A percentile compares a stretch with the other conserved stretches of the same genome.
These are phyloP conservation scores for Arxiozyma telluris DNA, from an alignment of 1,139 yeast species.

Conservation along the genomic window DNA sequence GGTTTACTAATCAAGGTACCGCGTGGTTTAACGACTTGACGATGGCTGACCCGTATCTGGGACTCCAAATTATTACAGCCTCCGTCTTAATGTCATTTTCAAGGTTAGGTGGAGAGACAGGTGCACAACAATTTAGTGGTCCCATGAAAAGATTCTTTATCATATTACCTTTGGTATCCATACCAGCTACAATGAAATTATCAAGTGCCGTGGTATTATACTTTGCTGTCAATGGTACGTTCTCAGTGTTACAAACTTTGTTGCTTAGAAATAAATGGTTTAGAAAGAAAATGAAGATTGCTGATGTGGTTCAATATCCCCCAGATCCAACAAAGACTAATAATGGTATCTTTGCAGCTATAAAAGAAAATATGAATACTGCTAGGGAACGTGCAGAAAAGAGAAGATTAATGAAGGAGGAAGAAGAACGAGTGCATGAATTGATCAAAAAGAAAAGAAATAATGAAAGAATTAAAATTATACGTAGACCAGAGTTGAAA, in stretches of 20 bases:
- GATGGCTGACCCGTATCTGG: slow-evolving; percentile 84
- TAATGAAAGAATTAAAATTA: slow-evolving; percentile 31
- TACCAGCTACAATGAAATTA: slow-evolving; percentile 76
- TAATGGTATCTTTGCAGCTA: slow-evolving; percentile 41
- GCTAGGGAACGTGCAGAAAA: slow-evolving; percentile 46
- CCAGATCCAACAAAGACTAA: slow-evolving; percentile 36
- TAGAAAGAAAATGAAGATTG: slow-evolving; percentile 53
- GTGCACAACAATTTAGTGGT: slow-evolving; percentile 63
- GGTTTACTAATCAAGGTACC: slow-evolving; percentile 66
- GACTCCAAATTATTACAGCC: slow-evolving; percentile 82
- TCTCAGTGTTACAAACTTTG: slow-evolving; percentile 64
- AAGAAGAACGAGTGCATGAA: slow-evolving; percentile 28
- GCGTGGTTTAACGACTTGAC: slow-evolving; percentile 78
- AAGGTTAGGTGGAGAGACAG: slow-evolving; percentile 87
- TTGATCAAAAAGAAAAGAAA: slow-evolving; percentile 28
- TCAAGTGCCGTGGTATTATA: slow-evolving; percentile 80
- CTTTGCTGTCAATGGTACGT: slow-evolving; percentile 71
- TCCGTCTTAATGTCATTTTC: slow-evolving; percentile 64
- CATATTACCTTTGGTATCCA: slow-evolving; percentile 67
- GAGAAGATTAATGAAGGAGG: slow-evolving; percentile 30
- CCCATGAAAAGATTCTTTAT: slow-evolving; percentile 65
- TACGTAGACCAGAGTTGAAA: slow-evolving; percentile 27
- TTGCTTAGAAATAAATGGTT: slow-evolving; percentile 51
- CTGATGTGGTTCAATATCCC: slow-evolving; percentile 51
- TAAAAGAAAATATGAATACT: slow-evolving; percentile 52